Percentiles rank a stretch among this genome's conserved stretches.
Conservation (phyloP, 306 rosid genomes). For the Vigna unguiculata region DNA sequence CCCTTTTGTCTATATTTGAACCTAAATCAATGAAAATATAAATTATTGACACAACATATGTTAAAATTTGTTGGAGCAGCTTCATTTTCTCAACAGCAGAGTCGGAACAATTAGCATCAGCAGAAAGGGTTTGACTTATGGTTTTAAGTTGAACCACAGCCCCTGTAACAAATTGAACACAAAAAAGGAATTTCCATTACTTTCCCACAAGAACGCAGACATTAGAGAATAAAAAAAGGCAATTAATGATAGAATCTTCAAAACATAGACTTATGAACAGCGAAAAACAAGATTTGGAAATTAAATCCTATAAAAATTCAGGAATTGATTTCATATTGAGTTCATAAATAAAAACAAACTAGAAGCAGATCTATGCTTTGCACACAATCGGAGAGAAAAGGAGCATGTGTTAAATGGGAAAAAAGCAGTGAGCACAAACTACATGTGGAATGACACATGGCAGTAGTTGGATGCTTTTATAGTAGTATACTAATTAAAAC, state of each 20-base stretch:
- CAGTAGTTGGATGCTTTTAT: too few species aligned
- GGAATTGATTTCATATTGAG: conserved; percentile 18
- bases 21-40: conserved; percentile 77
- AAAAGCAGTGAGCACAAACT: too few species aligned
- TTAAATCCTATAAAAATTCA: conserved; percentile 22
- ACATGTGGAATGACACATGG: too few species aligned
- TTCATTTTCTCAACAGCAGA: conserved; percentile 63
- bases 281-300: conserved; percentile 31
- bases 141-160: conserved; percentile 94
- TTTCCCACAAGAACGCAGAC: not conserved
- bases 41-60: conserved; percentile 75
- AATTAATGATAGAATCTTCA: conserved; percentile 21
- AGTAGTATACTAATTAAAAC: not conserved
- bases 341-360: conserved; percentile 4
- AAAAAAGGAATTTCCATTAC: conserved; percentile 41
- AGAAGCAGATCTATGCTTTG: too few species aligned
- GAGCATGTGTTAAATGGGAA: too few species aligned
- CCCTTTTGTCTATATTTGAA: conserved; percentile 60
- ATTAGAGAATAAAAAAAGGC: conserved; percentile 24
- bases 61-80: conserved; percentile 80
- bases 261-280: conserved; percentile 21
- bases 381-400: too few species aligned
- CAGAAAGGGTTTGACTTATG: conserved; percentile 69
- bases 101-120: conserved; percentile 72
- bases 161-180: conserved; percentile 65